Evolutionary conservation across 495 filamentous ascomycete species (phyloP).

Genomic region (Trichocladium antarcticum): DNA sequence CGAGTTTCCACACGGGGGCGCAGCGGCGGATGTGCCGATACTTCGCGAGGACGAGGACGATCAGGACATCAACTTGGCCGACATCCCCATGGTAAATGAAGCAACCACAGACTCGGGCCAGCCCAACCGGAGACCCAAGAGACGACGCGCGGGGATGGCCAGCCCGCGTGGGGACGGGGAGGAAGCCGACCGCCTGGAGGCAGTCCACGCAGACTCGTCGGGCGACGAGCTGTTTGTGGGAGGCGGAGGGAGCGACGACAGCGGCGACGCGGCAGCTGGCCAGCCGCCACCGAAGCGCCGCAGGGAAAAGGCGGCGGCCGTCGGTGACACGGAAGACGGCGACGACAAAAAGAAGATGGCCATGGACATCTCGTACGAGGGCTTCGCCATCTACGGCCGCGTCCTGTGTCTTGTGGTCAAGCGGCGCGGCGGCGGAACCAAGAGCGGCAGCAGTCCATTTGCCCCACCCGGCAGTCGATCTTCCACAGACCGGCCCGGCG

Average conservation of each 20-base stretch:
- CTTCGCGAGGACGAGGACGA: conserved; percentile 32
- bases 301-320: conserved; percentile 27
- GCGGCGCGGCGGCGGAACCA: conserved; percentile 27
- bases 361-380: conserved; percentile 79
- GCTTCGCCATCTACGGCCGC: conserved; percentile 86
- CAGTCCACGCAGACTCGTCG: conserved; percentile 12
- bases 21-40: conserved; percentile 31
- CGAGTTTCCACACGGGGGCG: conserved; percentile 31
- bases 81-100: conserved; percentile 34
- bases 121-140: conserved; percentile 24
- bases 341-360: conserved; percentile 86
- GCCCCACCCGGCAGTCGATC: conserved; percentile 20
- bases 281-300: conserved; percentile 36
- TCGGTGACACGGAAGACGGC: conserved; percentile 21
- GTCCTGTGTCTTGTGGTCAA: conserved; percentile 87
- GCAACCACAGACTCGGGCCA: conserved; percentile 20
- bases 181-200: conserved; percentile 15
- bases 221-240: conserved; percentile 29
- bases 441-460: conserved; percentile 17
- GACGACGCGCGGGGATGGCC: conserved; percentile 11
- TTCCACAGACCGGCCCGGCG: conserved; percentile 30
- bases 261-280: conserved; percentile 18
- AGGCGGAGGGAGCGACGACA: conserved; percentile 10
- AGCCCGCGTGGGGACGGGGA: conserved; percentile 10
- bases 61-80: conserved; percentile 31